These are phyloP conservation scores for Diaporthe capsici DNA, from an alignment of 2,329 filamentous ascomycete genomes.

Conservation along the genomic window DNA sequence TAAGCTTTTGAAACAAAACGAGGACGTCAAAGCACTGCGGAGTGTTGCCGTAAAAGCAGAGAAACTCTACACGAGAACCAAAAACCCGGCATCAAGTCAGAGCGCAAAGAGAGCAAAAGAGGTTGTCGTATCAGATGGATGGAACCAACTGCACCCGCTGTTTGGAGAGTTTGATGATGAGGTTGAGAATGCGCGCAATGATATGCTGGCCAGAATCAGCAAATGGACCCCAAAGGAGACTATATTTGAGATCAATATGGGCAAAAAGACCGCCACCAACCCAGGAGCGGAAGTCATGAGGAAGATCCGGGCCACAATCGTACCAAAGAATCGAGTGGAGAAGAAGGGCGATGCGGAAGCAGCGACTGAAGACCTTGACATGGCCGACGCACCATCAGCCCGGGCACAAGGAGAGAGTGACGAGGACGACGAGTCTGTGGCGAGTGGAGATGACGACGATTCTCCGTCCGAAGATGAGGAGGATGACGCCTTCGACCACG, in stretches of 20 bases:
- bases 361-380: constrained; percentile 50
- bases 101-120: constrained; percentile 91
- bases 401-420: constrained; percentile 44
- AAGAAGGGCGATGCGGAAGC: constrained; percentile 53
- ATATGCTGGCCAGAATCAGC: constrained; percentile 90
- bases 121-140: constrained; percentile 77
- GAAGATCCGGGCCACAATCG: constrained; percentile 78
- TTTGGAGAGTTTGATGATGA: constrained; percentile 80
- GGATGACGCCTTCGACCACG: constrained; percentile 72
- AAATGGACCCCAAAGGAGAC: constrained; percentile 92
- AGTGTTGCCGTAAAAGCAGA: constrained; percentile 88
- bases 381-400: constrained; percentile 49
- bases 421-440: constrained; percentile 54
- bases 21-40: constrained; percentile 80
- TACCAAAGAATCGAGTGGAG: constrained; percentile 65
- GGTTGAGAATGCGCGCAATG: constrained; percentile 79
- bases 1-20: constrained; percentile 81
- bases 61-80: constrained; percentile 90
- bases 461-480: constrained; percentile 67
- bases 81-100: constrained; percentile 90
- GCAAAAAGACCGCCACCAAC: constrained; percentile 72
- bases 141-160: constrained; percentile 83
- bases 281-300: constrained; percentile 84
- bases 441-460: constrained; percentile 52
- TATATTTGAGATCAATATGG: constrained; percentile 92